Evolutionary conservation across 352 stramenopile genomes (phyloP).

Genomic region (Phytophthora lateralis): DNA sequence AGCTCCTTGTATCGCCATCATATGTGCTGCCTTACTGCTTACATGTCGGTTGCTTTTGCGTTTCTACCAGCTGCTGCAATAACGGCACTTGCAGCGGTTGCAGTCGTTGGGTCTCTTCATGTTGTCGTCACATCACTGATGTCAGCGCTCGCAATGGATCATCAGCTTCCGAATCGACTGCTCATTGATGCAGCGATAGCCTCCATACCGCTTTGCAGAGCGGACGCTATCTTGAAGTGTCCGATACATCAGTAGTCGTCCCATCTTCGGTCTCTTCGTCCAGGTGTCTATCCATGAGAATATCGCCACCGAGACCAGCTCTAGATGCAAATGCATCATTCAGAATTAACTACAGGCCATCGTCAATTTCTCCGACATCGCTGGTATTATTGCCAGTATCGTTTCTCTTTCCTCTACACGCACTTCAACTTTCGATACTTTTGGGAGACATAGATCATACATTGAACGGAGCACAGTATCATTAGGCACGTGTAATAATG

Average conservation of each 20-base stretch:
- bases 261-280: not conserved
- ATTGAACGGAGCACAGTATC: too few species aligned
- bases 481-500: too few species aligned
- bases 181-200: conserved; percentile 2
- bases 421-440: conserved; percentile 9
- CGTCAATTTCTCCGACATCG: not conserved
- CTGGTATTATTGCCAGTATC: not conserved
- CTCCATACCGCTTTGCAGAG: conserved; percentile 3
- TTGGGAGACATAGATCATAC: not conserved
- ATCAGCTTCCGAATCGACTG: not conserved
- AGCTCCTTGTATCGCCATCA: not conserved
- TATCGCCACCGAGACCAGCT: not conserved
- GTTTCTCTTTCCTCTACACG: not conserved
- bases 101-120: not conserved
- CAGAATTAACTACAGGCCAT: not conserved
- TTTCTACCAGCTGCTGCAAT: not conserved
- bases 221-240: not conserved
- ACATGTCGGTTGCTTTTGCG: not conserved
- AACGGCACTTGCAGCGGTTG: not conserved
- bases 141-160: not conserved
- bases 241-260: not conserved
- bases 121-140: not conserved
- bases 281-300: not conserved
- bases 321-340: not conserved
- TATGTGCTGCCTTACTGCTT: not conserved